These are phyloP conservation scores for Pichia paraexigua DNA, from an alignment of 805 yeast genomes.

Conservation along the genomic window DNA sequence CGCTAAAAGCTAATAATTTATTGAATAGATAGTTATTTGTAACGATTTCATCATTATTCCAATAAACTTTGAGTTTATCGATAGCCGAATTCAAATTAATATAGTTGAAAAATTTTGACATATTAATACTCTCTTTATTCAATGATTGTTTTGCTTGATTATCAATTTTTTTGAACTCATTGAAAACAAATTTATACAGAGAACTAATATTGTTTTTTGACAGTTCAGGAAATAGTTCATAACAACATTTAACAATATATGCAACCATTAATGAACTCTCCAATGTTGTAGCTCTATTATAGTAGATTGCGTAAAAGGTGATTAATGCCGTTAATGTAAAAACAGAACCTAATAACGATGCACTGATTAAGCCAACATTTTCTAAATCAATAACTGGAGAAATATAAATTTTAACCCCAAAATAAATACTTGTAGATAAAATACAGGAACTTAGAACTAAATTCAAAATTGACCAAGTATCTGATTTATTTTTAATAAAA, in stretches of 20 bases:
- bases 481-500: slow-evolving; percentile 56
- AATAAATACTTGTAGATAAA: slow-evolving; percentile 68
- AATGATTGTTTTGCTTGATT: slow-evolving; percentile 22
- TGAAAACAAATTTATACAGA: slow-evolving; percentile 29
- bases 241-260: slow-evolving; percentile 86
- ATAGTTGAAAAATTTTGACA: not conserved
- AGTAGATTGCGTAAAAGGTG: slow-evolving; percentile 75
- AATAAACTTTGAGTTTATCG: not conserved
- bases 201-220: slow-evolving; percentile 38
- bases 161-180: slow-evolving; percentile 29
- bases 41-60: not conserved
- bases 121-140: slow-evolving; percentile 12
- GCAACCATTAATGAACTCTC: slow-evolving; percentile 83
- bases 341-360: slow-evolving; percentile 80
- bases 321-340: slow-evolving; percentile 67
- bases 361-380: slow-evolving; percentile 59
- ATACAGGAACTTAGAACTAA: slow-evolving; percentile 66
- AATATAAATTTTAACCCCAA: slow-evolving; percentile 75
- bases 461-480: slow-evolving; percentile 70
- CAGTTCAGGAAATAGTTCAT: slow-evolving; percentile 86
- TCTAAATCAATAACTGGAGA: slow-evolving; percentile 51
- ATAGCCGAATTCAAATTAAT: not conserved
- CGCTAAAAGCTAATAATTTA: slow-evolving; percentile 8
- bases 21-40: not conserved
- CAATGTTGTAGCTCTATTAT: slow-evolving; percentile 80